These are phyloP conservation scores for Phytophthora hibernalis DNA, from an alignment of 352 stramenopile species.

Conservation along the genomic window DNA sequence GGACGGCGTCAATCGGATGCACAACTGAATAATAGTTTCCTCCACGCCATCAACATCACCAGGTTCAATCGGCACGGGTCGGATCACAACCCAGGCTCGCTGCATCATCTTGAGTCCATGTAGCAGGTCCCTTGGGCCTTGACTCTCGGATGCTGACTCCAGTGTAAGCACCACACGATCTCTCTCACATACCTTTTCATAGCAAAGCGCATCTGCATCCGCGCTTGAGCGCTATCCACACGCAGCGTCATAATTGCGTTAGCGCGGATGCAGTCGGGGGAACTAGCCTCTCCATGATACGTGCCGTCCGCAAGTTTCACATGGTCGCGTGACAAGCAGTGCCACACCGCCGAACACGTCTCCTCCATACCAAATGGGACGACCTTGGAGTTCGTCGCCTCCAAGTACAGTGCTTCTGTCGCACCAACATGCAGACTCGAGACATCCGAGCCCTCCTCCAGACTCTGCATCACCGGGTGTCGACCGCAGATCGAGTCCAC, in stretches of 20 bases:
- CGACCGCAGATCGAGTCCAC: slow-evolving; percentile 37
- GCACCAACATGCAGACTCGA: slow-evolving; percentile 38
- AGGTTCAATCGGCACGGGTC: slow-evolving; percentile 23
- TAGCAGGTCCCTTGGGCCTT: slow-evolving; percentile 42
- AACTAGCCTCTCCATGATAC: slow-evolving; percentile 42
- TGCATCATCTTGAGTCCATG: slow-evolving; percentile 50
- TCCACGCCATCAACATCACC: slow-evolving; percentile 10
- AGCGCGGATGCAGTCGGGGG: slow-evolving; percentile 44
- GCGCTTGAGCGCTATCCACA: slow-evolving; percentile 33
- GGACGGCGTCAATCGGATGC: slow-evolving; percentile 57
- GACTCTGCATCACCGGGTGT: slow-evolving; percentile 34
- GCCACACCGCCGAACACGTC: slow-evolving; percentile 49
- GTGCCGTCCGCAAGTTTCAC: slow-evolving; percentile 49
- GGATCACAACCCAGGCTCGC: slow-evolving; percentile 50
- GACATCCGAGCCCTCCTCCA: slow-evolving; percentile 41
- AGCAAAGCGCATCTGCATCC: slow-evolving; percentile 47
- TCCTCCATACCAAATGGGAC: slow-evolving; percentile 51
- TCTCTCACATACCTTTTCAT: slow-evolving; percentile 46
- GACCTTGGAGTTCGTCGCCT: slow-evolving; percentile 52
- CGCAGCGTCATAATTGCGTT: slow-evolving; percentile 55
- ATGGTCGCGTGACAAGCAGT: slow-evolving; percentile 38
- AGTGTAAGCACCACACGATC: slow-evolving; percentile 35
- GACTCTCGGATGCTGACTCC: slow-evolving; percentile 42
- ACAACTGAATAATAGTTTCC: slow-evolving; percentile 59
- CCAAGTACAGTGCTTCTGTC: slow-evolving; percentile 39